These are phyloP conservation scores for Fraxinus greggii DNA, from an alignment of 305 asterid genomes.

Conservation along the genomic window DNA sequence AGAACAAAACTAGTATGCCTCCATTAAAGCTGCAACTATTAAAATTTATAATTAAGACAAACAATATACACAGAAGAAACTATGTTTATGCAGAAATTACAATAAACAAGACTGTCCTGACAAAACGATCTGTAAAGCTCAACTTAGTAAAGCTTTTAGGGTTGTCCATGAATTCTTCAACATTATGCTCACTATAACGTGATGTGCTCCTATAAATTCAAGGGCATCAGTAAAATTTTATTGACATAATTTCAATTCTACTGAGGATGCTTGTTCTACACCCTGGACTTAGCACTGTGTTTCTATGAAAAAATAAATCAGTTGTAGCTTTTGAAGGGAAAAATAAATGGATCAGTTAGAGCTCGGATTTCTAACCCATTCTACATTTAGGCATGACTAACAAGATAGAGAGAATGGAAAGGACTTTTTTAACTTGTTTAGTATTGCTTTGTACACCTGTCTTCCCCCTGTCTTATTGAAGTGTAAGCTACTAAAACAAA, in stretches of 20 bases:
- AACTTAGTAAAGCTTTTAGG: background rate
- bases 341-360: background rate
- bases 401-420: background rate
- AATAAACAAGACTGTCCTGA: constrained; percentile 10
- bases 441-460: background rate
- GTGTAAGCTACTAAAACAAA: background rate
- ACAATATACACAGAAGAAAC: constrained; percentile 3
- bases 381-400: background rate
- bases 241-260: background rate
- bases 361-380: background rate
- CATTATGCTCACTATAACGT: background rate
- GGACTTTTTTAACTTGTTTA: background rate
- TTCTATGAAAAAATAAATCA: background rate
- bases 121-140: constrained; percentile 1
- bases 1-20: constrained; percentile 34
- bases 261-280: background rate
- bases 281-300: background rate
- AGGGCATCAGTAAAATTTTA: background rate
- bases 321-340: background rate
- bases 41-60: constrained; percentile 14
- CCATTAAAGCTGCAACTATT: constrained; percentile 42
- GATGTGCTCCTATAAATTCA: background rate
- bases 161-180: background rate
- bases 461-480: background rate
- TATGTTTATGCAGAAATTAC: constrained; percentile 8